Evolutionary conservation across 371 early-diverging fungal genomes (phyloP).

Genomic region (Lichtheimia corymbifera): DNA sequence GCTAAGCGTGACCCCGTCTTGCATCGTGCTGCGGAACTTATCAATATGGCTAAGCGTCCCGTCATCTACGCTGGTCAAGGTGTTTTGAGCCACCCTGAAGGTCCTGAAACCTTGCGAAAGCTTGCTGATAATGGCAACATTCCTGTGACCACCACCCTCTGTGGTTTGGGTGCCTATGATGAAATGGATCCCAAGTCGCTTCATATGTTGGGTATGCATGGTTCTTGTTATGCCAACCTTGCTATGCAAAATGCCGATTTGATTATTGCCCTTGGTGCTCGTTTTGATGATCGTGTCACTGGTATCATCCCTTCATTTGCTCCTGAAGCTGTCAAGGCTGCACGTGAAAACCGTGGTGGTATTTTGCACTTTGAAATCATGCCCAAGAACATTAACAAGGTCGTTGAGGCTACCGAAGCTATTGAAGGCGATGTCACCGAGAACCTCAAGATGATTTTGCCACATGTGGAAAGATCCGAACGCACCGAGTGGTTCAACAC

Average conservation of each 20-base stretch:
- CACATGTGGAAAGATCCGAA: constrained; percentile 67
- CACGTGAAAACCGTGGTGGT: constrained; percentile 87
- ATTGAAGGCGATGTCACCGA: constrained; percentile 94
- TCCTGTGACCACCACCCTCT: constrained; percentile 94
- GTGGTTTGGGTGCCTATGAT: constrained; percentile 92
- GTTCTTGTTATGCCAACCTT: constrained; percentile 94
- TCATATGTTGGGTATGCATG: constrained; percentile 99
- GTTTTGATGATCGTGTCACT: constrained; percentile 99
- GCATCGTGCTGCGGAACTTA: constrained; percentile 74
- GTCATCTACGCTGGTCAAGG: constrained; percentile 96
- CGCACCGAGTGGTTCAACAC: constrained; percentile 84
- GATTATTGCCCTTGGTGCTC: constrained; percentile 94
- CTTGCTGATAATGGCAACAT: constrained; percentile 87
- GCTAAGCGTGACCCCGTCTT: constrained; percentile 53
- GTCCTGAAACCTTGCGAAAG: constrained; percentile 75
- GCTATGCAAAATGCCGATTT: constrained; percentile 96
- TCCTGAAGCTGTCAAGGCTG: constrained; percentile 89
- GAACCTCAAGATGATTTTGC: constrained; percentile 79
- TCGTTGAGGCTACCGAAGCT: constrained; percentile 85
- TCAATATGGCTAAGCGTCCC: constrained; percentile 90
- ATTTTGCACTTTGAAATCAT: constrained; percentile 98
- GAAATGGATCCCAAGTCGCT: constrained; percentile 87
- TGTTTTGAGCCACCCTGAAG: constrained; percentile 79
- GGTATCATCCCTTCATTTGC: constrained; percentile 85
- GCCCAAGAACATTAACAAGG: constrained; percentile 99